These are phyloP conservation scores for Erysimum cheiranthoides DNA, from an alignment of 345 rosid genomes.

Conservation along the genomic window DNA sequence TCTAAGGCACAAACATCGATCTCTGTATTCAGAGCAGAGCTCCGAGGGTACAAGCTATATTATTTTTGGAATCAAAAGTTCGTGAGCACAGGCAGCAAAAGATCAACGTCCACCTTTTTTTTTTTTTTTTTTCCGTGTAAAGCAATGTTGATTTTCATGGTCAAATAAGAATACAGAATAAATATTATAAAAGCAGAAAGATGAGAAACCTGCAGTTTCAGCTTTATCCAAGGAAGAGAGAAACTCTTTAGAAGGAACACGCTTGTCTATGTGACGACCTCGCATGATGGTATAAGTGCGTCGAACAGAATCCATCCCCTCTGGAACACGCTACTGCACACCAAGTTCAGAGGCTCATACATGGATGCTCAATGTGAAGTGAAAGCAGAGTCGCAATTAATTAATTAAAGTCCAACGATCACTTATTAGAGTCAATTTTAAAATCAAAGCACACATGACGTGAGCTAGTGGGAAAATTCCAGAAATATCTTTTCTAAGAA, in stretches of 20 bases:
- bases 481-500: neutral
- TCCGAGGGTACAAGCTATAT: neutral
- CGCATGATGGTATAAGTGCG: slow-evolving; percentile 59
- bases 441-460: slow-evolving; percentile 4
- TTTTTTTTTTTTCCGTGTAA: no score
- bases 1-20: neutral
- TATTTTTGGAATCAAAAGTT: neutral
- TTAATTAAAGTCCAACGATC: slow-evolving; percentile 1
- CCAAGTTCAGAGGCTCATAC: neutral
- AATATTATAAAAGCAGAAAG: neutral
- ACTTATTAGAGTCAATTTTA: slow-evolving; percentile 9
- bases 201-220: slow-evolving; percentile 55
- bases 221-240: slow-evolving; percentile 57
- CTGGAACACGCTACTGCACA: slow-evolving; percentile 29
- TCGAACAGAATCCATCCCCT: slow-evolving; percentile 46
- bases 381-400: slow-evolving; percentile 4
- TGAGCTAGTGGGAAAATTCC: slow-evolving; percentile 23
- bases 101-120: neutral
- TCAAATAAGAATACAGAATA: no score
- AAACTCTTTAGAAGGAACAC: slow-evolving; percentile 57
- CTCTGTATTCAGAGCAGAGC: slow-evolving; percentile 6
- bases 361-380: neutral
- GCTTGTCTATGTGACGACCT: slow-evolving; percentile 78
- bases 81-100: slow-evolving; percentile 1
- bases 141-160: no score